Evolutionary conservation across 176 grass and related monocot species (phyloP), one percentile per base, ranked within the genome.

Genomic region (Musa schizocarpa): DNA sequence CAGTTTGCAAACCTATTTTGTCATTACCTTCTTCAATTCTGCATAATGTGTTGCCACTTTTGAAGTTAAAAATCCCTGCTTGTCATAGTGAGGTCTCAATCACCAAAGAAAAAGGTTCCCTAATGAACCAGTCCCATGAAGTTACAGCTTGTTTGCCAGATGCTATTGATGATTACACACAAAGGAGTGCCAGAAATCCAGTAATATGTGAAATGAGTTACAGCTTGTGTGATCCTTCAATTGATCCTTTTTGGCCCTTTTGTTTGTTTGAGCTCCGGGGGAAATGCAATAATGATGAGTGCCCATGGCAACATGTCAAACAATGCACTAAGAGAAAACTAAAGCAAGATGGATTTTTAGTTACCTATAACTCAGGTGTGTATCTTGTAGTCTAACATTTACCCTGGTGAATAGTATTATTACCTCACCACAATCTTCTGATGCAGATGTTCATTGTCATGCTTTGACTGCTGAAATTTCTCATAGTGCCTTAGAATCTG

Each of bases 231-330:
- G 29, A 70, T 73, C 43, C 49, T 76, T 78, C 52, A 69, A 75
- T 99, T 67, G 88, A 99, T 85, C 86, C 88, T 80, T 99, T 99
- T 76, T 91, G 88, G 95, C 95, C 90, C 9, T 92, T 99, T 78
- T 99, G 95, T 76, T 81, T 99, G 82, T 99, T 89, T 89, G 95
- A 99, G 87, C 88, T 99, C 52, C 84, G 90, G 87, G 95, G 95
- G 77, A 99, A 85, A 80, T 99, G 95, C 76, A 94, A 99, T 83
- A 88, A 99, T 68, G 95, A 99, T 80, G 90, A 94, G 71, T 99
- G 95, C 59, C 88, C 80, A 23, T 99, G 88, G 88, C 95, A 99
- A 68, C 95, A 99, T 87, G 59, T 67, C 78, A 84, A 87, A 71
- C 74, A 81, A 43, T 85, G 77, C 58, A 54, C 71, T 57, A 89